Percentiles rank a stretch among this genome's conserved stretches.
Evolutionary conservation across 2,329 filamentous ascomycete genomes (phyloP).

Genomic region (Hypoxylon sp.): DNA sequence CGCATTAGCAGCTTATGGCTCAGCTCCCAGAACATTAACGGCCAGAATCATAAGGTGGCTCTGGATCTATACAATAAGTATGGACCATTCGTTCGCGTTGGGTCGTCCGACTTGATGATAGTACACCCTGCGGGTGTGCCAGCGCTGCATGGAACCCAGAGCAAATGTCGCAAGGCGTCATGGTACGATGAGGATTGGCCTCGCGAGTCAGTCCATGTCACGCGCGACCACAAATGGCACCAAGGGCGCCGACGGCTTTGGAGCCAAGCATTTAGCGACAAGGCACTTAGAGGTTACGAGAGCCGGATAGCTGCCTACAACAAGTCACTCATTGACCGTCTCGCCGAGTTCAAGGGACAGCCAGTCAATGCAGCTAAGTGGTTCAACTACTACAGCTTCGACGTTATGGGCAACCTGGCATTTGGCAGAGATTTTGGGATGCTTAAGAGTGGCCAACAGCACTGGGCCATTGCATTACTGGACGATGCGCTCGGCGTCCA

Average conservation of each 20-base stretch:
- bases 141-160: not conserved
- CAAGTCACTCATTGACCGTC: not conserved
- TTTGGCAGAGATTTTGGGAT: not conserved
- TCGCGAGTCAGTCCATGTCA: not conserved
- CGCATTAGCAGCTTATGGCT: not conserved
- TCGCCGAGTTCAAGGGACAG: conserved; percentile 1
- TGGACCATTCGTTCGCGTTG: not conserved
- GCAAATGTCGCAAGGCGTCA: not conserved
- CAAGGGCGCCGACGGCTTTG: not conserved
- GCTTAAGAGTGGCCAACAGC: not conserved
- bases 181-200: conserved; percentile 4
- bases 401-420: conserved; percentile 1
- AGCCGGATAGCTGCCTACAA: not conserved
- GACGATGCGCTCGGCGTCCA: not conserved
- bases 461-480: not conserved
- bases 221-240: not conserved
- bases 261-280: conserved; percentile 1
- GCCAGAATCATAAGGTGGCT: not conserved
- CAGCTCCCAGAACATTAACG: not conserved
- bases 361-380: not conserved
- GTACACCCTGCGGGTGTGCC: not conserved
- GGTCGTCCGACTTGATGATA: not conserved
- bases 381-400: conserved; percentile 5
- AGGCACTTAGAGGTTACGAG: not conserved
- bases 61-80: not conserved